Percentiles rank a stretch among this genome's conserved stretches.
Evolutionary conservation across 2,329 filamentous ascomycete species (phyloP).

Genomic region (Ascochyta rabiei): DNA sequence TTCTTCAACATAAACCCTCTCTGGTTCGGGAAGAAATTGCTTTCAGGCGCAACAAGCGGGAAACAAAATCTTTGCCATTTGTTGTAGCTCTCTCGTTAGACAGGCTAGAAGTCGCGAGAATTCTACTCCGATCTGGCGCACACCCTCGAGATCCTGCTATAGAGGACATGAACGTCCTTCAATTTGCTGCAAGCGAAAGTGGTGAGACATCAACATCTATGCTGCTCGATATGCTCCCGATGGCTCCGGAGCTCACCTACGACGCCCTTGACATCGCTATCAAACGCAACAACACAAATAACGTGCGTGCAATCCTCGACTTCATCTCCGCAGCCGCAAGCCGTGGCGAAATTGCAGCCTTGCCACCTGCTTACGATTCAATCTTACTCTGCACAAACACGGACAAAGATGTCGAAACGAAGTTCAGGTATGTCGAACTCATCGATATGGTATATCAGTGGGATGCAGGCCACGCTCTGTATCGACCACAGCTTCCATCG

Average conservation of each 20-base stretch:
- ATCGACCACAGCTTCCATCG: conserved; percentile 21
- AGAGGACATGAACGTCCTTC: conserved; percentile 24
- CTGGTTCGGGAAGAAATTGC: conserved; percentile 24
- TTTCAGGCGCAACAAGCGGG: conserved; percentile 24
- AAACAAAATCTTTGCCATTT: conserved; percentile 24
- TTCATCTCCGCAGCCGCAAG: conserved; percentile 23
- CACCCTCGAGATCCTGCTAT: conserved; percentile 27
- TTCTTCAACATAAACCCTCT: conserved; percentile 18
- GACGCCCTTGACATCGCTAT: conserved; percentile 25
- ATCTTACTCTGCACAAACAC: conserved; percentile 15
- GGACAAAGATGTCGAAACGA: conserved; percentile 8
- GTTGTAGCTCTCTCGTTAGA: conserved; percentile 20
- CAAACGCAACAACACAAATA: conserved; percentile 18
- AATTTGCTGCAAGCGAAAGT: conserved; percentile 20
- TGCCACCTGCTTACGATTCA: conserved; percentile 26
- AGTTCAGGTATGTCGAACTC: conserved; percentile 15
- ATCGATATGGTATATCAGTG: conserved; percentile 25
- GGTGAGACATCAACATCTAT: conserved; percentile 20
- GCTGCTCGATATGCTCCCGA: conserved; percentile 21
- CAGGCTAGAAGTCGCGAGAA: conserved; percentile 19
- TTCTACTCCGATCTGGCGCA: conserved; percentile 23
- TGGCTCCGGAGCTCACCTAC: conserved; percentile 25
- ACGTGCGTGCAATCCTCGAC: conserved; percentile 22
- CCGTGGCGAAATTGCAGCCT: conserved; percentile 20
- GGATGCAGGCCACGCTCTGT: conserved; percentile 21